Percentiles rank a stretch among this genome's conserved stretches.
These are phyloP conservation scores for Penicillium sp. DNA, from an alignment of 2,329 filamentous ascomycete species.

Conservation along the genomic window DNA sequence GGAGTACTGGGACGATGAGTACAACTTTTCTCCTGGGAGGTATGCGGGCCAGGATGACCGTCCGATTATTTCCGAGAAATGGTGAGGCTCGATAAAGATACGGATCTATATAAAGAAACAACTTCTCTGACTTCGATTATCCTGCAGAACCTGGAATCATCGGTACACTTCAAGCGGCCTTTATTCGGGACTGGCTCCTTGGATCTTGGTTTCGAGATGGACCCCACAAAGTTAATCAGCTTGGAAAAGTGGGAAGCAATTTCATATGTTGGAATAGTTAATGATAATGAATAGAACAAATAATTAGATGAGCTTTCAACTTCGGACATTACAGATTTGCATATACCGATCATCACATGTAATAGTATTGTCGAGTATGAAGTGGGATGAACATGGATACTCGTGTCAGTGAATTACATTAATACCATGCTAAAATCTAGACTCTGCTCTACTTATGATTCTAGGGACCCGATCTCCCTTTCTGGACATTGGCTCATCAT, in stretches of 20 bases:
- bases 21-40: conserved; percentile 20
- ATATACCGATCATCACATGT: background rate
- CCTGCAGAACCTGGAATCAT: background rate
- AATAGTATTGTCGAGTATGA: background rate
- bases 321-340: background rate
- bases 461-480: background rate
- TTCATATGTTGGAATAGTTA: background rate
- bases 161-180: background rate
- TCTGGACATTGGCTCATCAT: too few relatives aligned
- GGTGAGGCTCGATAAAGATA: background rate
- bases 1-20: conserved; percentile 18
- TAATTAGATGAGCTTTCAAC: background rate
- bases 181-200: background rate
- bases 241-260: background rate
- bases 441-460: background rate
- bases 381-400: background rate
- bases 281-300: background rate
- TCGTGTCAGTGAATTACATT: too few relatives aligned
- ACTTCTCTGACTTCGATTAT: background rate
- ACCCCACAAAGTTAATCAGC: background rate
- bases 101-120: background rate
- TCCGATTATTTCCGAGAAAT: background rate
- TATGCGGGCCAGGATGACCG: conserved; percentile 39
- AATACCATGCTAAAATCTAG: background rate
- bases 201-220: background rate